phyloP scores from a whole-genome alignment of 495 filamentous ascomycete genomes.

The Gamarada debralockiae region DNA sequence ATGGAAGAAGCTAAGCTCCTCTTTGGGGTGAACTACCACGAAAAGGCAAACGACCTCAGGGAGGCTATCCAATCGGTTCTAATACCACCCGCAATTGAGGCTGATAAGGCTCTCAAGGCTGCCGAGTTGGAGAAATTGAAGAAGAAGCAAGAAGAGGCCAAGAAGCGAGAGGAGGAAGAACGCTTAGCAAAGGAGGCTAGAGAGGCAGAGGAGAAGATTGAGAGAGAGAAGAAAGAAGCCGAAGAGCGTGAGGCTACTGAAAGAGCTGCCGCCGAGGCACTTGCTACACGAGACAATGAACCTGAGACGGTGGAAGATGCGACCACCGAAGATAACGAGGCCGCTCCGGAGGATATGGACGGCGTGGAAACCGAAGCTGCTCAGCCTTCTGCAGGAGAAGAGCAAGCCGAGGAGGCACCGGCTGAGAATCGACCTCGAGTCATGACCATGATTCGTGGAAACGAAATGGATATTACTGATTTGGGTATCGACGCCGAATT shows the following conservation, averaged over 20 bases:
- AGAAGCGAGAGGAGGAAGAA: slow-evolving; percentile 50
- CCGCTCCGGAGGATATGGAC: slow-evolving; percentile 69
- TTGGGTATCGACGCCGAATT: slow-evolving; percentile 94
- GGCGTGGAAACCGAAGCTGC: slow-evolving; percentile 51
- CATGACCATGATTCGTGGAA: slow-evolving; percentile 76
- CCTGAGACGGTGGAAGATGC: slow-evolving; percentile 29
- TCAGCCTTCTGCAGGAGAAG: slow-evolving; percentile 1
- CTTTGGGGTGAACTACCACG: slow-evolving; percentile 62
- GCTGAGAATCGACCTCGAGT: slow-evolving; percentile 49
- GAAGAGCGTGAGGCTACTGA: slow-evolving; percentile 53
- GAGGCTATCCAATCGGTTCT: slow-evolving; percentile 69
- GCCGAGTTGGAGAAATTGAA: slow-evolving; percentile 51
- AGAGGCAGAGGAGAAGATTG: slow-evolving; percentile 58
- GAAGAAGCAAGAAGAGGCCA: slow-evolving; percentile 65
- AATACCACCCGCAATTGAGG: slow-evolving; percentile 82
- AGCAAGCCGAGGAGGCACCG: slow-evolving; percentile 11
- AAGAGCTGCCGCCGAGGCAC: slow-evolving; percentile 41
- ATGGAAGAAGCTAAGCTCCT: slow-evolving; percentile 86
- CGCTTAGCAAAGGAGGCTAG: slow-evolving; percentile 50
- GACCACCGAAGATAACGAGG: slow-evolving; percentile 10
- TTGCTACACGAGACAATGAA: slow-evolving; percentile 42
- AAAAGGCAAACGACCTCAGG: slow-evolving; percentile 62
- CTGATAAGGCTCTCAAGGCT: slow-evolving; percentile 59
- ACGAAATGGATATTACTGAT: slow-evolving; percentile 84
- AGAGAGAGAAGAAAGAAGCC: slow-evolving; percentile 49